Conservation (phyloP, 164 flowering plant species). For the Brasenia schreberi region DNA sequence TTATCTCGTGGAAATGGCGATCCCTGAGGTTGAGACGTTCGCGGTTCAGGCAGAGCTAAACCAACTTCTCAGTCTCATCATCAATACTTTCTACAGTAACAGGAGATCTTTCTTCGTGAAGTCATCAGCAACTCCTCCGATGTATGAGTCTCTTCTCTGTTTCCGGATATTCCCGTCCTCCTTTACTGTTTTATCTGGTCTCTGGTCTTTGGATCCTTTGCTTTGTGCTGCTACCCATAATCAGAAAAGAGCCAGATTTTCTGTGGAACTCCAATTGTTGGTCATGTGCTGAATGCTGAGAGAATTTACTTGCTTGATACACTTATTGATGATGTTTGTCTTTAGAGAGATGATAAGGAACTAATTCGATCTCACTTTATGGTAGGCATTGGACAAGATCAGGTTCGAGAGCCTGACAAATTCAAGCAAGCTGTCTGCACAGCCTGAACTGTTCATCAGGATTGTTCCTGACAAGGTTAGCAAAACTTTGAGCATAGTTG, state of each 20-base stretch:
- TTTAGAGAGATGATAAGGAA: neutral
- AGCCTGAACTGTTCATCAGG: conserved; percentile 33
- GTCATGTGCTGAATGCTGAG: neutral
- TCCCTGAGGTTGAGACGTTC: conserved; percentile 30
- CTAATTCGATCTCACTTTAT: neutral
- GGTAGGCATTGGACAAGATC: conserved; percentile 30
- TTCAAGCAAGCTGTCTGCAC: conserved; percentile 31
- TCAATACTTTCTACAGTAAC: conserved; percentile 78
- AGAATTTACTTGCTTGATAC: neutral
- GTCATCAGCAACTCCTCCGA: conserved; percentile 75
- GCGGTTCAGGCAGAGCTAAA: conserved; percentile 69
- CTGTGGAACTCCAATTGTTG: neutral
- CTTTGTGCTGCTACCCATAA: neutral
- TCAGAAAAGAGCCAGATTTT: neutral
- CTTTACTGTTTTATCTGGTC: neutral
- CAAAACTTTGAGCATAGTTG: conserved; percentile 26
- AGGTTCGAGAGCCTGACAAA: conserved; percentile 33
- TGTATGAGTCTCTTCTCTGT: conserved; percentile 5
- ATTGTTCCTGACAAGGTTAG: conserved; percentile 32
- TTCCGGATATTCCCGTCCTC: neutral
- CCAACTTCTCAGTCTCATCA: conserved; percentile 68
- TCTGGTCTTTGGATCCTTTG: neutral
- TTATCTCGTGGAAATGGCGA: neutral
- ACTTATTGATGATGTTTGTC: neutral
- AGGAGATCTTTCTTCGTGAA: conserved; percentile 83